A percentile compares a stretch with the other conserved stretches of the same genome.
phyloP scores from a whole-genome alignment of 495 filamentous ascomycete genomes.

The Filosporella fistucella region DNA sequence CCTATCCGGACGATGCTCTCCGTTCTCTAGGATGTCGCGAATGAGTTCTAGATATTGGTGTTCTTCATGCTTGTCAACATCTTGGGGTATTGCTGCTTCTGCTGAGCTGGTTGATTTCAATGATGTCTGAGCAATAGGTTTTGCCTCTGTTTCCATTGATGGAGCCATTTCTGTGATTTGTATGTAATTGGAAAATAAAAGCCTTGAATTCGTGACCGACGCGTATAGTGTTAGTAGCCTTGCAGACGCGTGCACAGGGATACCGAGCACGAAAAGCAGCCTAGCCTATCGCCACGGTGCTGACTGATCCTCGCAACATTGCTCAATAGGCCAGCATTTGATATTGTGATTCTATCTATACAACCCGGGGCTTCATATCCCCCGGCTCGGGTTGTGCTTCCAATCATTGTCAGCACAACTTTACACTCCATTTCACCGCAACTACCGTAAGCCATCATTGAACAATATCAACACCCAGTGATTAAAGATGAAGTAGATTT shows the following conservation, averaged over 20 bases:
- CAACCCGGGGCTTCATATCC: too few relatives aligned
- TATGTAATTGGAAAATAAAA: not conserved
- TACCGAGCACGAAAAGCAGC: not conserved
- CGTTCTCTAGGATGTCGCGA: conserved; percentile 64
- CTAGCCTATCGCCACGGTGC: not conserved
- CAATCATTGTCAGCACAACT: too few relatives aligned
- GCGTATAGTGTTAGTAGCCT: conserved; percentile 11
- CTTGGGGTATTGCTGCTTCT: conserved; percentile 12
- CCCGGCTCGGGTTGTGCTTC: too few relatives aligned
- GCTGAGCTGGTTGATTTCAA: not conserved
- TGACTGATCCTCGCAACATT: not conserved
- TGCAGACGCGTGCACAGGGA: not conserved
- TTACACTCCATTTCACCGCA: too few relatives aligned
- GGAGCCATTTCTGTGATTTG: conserved; percentile 15
- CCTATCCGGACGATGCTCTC: conserved; percentile 80
- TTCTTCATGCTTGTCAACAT: conserved; percentile 53
- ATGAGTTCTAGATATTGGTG: conserved; percentile 75
- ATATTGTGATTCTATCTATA: too few relatives aligned
- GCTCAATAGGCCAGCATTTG: not conserved
- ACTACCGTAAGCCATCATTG: too few relatives aligned
- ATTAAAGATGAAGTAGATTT: too few relatives aligned
- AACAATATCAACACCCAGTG: too few relatives aligned
- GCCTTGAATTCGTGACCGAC: not conserved
- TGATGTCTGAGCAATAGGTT: conserved; percentile 2
- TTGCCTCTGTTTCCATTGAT: conserved; percentile 8